Conservation (phyloP, 139 green algal species). For the Chlamydomonas sp. region DNA sequence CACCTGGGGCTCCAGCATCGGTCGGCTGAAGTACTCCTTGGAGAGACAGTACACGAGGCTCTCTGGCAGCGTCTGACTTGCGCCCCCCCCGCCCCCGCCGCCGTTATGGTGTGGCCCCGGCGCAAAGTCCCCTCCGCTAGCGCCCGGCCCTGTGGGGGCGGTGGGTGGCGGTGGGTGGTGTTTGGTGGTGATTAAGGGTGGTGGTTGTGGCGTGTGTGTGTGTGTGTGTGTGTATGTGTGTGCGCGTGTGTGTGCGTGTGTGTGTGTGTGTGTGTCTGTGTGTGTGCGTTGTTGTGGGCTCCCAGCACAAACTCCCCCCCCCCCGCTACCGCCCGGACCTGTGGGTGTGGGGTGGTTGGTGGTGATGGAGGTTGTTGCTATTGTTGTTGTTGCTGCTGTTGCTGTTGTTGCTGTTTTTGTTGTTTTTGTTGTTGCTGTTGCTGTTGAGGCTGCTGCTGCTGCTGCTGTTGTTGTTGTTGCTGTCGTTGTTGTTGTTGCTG, state of each 20-base stretch:
- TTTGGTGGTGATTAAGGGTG: neutral
- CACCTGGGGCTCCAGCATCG: conserved; percentile 61
- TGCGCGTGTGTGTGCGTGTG: neutral
- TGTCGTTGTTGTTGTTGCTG: no score
- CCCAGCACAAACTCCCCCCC: neutral
- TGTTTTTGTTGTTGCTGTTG: no score
- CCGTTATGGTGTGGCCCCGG: no score
- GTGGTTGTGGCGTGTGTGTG: neutral
- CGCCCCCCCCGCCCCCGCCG: no score
- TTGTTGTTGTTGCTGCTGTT: neutral
- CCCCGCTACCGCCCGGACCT: neutral
- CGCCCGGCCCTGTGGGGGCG: no score
- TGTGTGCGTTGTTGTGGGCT: neutral
- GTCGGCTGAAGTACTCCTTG: conserved; percentile 61
- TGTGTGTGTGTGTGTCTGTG: neutral
- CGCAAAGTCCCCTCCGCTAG: no score
- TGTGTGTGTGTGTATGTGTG: neutral
- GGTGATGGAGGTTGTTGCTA: neutral
- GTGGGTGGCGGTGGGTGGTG: neutral
- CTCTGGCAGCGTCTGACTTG: no score
- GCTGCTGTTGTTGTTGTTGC: neutral
- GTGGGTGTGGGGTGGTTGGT: neutral
- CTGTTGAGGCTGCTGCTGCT: no score
- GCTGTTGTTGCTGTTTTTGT: no score
- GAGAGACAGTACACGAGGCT: conserved; percentile 46